These are phyloP conservation scores for Solanum phureja DNA, from an alignment of 257 asterid genomes.

Conservation along the genomic window DNA sequence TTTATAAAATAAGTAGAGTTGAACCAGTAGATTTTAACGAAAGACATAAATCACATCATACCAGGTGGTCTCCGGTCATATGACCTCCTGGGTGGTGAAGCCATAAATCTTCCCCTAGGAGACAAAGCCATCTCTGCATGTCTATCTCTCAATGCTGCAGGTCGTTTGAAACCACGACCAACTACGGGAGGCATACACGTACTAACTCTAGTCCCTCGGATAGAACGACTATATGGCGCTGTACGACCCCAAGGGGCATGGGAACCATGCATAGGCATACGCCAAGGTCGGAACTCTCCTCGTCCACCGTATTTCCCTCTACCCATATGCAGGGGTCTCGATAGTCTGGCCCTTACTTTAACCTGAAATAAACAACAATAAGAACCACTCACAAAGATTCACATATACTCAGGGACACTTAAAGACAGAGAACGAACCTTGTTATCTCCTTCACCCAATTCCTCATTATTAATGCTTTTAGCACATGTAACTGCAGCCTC, in stretches of 20 bases:
- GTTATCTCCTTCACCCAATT: slow-evolving; percentile 76
- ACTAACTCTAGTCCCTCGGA: slow-evolving; percentile 44
- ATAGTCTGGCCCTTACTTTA: slow-evolving; percentile 90
- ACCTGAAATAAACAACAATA: slow-evolving; percentile 39
- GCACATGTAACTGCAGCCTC: slow-evolving; percentile 93
- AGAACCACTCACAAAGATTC: background rate
- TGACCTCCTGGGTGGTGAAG: slow-evolving; percentile 61
- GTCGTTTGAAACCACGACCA: slow-evolving; percentile 61
- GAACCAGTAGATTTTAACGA: background rate
- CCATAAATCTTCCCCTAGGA: slow-evolving; percentile 57
- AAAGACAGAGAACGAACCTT: slow-evolving; percentile 42
- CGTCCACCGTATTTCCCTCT: slow-evolving; percentile 71
- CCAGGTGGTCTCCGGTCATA: slow-evolving; percentile 94
- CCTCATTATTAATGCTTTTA: slow-evolving; percentile 80
- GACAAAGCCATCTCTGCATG: slow-evolving; percentile 58
- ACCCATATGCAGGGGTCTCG: slow-evolving; percentile 98
- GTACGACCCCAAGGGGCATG: slow-evolving; percentile 74
- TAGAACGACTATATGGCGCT: slow-evolving; percentile 38
- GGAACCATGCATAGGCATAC: slow-evolving; percentile 38
- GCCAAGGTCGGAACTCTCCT: slow-evolving; percentile 56
- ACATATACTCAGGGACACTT: background rate
- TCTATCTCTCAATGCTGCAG: slow-evolving; percentile 60
- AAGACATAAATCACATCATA: slow-evolving; percentile 7
- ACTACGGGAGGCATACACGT: slow-evolving; percentile 48
- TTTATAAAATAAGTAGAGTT: background rate